phyloP scores from a whole-genome alignment of 2,329 filamentous ascomycete genomes.

The Arthrobotrys sphaeroides region DNA sequence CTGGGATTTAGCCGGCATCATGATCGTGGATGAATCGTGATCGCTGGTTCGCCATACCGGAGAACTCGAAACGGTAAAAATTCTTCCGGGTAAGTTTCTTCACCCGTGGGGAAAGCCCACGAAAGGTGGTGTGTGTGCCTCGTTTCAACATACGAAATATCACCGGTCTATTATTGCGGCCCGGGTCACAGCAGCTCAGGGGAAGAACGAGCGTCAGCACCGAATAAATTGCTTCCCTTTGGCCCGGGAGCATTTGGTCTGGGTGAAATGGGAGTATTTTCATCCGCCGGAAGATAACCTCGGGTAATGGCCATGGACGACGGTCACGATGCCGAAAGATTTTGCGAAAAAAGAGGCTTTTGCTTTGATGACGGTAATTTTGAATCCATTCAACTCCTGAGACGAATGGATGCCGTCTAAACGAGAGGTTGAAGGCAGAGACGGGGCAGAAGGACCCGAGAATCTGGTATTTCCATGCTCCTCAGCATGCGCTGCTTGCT shows the following conservation, averaged over 20 bases:
- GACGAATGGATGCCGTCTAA: slow-evolving; percentile 12
- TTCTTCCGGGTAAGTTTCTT: slow-evolving; percentile 31
- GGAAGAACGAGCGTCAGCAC: neutral
- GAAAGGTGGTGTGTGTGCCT: slow-evolving; percentile 13
- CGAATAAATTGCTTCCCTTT: slow-evolving; percentile 24
- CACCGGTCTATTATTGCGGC: slow-evolving; percentile 17
- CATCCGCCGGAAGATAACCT: slow-evolving; percentile 35
- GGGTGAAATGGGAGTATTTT: slow-evolving; percentile 19
- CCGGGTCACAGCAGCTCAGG: slow-evolving; percentile 10
- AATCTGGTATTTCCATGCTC: slow-evolving; percentile 43
- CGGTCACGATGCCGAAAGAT: slow-evolving; percentile 7
- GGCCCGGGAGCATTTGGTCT: slow-evolving; percentile 21
- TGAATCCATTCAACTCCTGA: slow-evolving; percentile 18
- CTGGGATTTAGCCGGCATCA: slow-evolving; percentile 51
- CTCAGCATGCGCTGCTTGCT: no score
- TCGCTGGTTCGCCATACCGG: neutral
- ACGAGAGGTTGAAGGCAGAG: slow-evolving; percentile 12
- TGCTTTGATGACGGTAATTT: slow-evolving; percentile 21
- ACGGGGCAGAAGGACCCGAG: slow-evolving; percentile 34
- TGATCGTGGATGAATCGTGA: slow-evolving; percentile 14
- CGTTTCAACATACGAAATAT: slow-evolving; percentile 31
- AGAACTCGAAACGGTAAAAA: slow-evolving; percentile 34
- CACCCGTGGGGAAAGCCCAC: slow-evolving; percentile 14
- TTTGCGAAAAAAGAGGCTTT: slow-evolving; percentile 14
- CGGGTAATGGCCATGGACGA: slow-evolving; percentile 33